Conservation (phyloP, 495 filamentous ascomycete genomes). For the Hypoxylon intermedium region DNA sequence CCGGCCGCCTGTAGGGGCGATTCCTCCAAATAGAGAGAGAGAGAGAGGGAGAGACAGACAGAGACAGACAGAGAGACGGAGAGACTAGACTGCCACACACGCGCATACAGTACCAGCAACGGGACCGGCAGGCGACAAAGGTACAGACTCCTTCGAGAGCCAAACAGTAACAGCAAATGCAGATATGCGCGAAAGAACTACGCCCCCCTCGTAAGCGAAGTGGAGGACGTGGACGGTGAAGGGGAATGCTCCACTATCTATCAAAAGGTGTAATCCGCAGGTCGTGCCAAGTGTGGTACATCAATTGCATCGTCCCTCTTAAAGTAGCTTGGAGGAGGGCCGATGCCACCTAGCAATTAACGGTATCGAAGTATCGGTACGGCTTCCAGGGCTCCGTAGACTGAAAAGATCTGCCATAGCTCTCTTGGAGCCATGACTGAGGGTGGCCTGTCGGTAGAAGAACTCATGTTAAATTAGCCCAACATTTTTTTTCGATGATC, state of each 20-base stretch:
- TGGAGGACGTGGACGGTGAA: slow-evolving; percentile 41
- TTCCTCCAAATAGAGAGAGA: slow-evolving; percentile 18
- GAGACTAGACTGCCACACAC: slow-evolving; percentile 22
- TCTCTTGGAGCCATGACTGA: slow-evolving; percentile 15
- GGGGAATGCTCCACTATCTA: slow-evolving; percentile 35
- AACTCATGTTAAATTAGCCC: slow-evolving; percentile 34
- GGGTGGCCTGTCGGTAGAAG: slow-evolving; percentile 28
- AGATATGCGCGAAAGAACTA: slow-evolving; percentile 42
- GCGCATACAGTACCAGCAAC: slow-evolving; percentile 24
- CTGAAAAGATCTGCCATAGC: slow-evolving; percentile 35
- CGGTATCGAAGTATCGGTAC: slow-evolving; percentile 36
- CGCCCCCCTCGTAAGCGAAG: slow-evolving; percentile 39
- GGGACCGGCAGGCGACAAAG: slow-evolving; percentile 23
- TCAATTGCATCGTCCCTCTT: slow-evolving; percentile 40
- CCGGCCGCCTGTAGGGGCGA: slow-evolving; percentile 6
- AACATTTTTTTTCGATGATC: slow-evolving; percentile 17
- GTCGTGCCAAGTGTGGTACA: slow-evolving; percentile 39
- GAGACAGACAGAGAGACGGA: no score
- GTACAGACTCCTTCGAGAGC: slow-evolving; percentile 28
- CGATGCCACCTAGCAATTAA: slow-evolving; percentile 41
- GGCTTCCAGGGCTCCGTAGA: slow-evolving; percentile 30
- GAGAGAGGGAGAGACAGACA: no score
- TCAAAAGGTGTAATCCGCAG: slow-evolving; percentile 38
- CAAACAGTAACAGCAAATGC: slow-evolving; percentile 43
- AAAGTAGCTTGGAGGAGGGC: slow-evolving; percentile 40